Evolutionary conservation across 345 rosid species (phyloP).

Genomic region (Tarenaya hassleriana): DNA sequence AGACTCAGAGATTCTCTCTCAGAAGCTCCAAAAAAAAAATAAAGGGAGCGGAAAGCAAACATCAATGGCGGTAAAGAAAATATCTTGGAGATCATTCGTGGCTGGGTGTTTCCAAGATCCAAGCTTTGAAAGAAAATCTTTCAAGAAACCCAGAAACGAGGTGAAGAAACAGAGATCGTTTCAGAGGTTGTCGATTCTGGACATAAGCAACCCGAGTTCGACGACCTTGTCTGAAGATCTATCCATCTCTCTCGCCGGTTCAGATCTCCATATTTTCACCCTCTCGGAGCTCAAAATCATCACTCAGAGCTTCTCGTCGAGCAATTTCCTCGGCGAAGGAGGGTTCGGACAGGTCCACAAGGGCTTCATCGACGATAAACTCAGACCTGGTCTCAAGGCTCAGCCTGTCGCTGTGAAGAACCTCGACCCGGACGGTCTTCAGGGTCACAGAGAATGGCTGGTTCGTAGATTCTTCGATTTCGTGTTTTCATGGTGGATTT

Average conservation of each 20-base stretch:
- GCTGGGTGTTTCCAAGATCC: slow-evolving; percentile 38
- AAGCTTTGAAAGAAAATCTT: slow-evolving; percentile 13
- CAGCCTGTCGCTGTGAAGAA: slow-evolving; percentile 86
- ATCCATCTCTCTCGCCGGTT: slow-evolving; percentile 72
- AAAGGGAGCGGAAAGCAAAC: neutral
- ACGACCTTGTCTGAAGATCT: slow-evolving; percentile 55
- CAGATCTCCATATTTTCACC: slow-evolving; percentile 67
- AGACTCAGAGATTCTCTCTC: too few species aligned
- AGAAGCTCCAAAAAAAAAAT: neutral
- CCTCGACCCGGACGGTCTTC: slow-evolving; percentile 66
- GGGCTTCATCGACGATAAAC: slow-evolving; percentile 80
- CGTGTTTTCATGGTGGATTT: too few species aligned
- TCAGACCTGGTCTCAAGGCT: slow-evolving; percentile 62
- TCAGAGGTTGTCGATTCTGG: slow-evolving; percentile 47
- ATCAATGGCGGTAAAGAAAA: slow-evolving; percentile 39
- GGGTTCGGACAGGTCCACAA: slow-evolving; percentile 90
- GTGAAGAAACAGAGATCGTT: slow-evolving; percentile 44
- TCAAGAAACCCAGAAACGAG: slow-evolving; percentile 40
- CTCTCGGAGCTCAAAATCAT: slow-evolving; percentile 61
- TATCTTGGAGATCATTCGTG: slow-evolving; percentile 44
- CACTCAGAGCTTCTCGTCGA: slow-evolving; percentile 66
- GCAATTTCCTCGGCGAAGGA: slow-evolving; percentile 76
- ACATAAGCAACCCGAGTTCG: slow-evolving; percentile 61
- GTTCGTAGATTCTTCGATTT: slow-evolving; percentile 33
- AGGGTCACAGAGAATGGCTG: slow-evolving; percentile 91